Evolutionary conservation across 805 yeast species (phyloP).

Genomic region (Metschnikowia matae): DNA sequence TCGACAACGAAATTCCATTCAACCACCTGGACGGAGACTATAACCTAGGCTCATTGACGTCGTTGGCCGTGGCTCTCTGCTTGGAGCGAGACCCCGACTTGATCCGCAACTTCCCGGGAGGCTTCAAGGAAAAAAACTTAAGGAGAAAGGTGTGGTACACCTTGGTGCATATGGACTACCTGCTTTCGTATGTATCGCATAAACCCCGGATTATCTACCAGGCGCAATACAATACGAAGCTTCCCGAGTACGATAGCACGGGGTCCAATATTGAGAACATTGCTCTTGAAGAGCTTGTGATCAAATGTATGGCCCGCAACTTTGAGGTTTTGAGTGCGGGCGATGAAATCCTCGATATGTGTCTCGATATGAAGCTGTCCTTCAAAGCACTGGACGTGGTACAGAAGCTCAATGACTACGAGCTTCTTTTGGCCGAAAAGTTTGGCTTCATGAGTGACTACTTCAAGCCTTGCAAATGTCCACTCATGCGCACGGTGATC

Average conservation of each 20-base stretch:
- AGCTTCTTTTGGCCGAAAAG: slow-evolving; percentile 3
- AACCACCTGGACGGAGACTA: slow-evolving; percentile 7
- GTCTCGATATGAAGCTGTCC: slow-evolving; percentile 5
- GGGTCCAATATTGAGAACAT: slow-evolving; percentile 11
- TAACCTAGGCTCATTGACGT: slow-evolving; percentile 9
- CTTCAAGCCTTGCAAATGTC: slow-evolving; percentile 1
- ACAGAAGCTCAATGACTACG: slow-evolving; percentile 11
- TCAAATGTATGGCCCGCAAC: slow-evolving; percentile 4
- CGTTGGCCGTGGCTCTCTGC: slow-evolving; percentile 11
- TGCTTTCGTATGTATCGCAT: slow-evolving; percentile 10
- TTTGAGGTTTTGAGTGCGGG: slow-evolving; percentile 7
- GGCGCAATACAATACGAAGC: slow-evolving; percentile 8
- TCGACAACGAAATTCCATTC: slow-evolving; percentile 16
- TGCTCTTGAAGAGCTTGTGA: slow-evolving; percentile 8
- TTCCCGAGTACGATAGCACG: slow-evolving; percentile 9
- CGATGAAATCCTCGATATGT: slow-evolving; percentile 9
- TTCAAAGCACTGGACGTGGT: slow-evolving; percentile 7
- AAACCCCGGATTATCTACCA: slow-evolving; percentile 9
- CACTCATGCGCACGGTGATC: neutral
- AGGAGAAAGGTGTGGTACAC: slow-evolving; percentile 17
- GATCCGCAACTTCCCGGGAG: slow-evolving; percentile 6
- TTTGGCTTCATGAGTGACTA: slow-evolving; percentile 12
- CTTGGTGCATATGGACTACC: slow-evolving; percentile 13
- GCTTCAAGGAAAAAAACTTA: slow-evolving; percentile 11
- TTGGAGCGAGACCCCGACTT: slow-evolving; percentile 17